Percentiles rank a stretch among this genome's conserved stretches.
Conservation (phyloP, 1,284 basidiomycete species). For the Naganishia albida region DNA sequence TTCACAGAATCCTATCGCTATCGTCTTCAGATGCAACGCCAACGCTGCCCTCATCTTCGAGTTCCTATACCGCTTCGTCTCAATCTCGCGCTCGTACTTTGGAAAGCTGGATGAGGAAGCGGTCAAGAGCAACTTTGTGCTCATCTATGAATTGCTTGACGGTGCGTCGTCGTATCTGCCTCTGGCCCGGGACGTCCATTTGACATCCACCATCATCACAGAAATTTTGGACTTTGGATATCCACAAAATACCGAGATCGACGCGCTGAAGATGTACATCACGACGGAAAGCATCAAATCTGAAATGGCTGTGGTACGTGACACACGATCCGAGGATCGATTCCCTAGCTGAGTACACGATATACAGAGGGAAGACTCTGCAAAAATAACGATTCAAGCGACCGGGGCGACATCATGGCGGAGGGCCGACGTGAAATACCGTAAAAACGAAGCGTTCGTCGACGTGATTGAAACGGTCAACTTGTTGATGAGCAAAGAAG, state of each 20-base stretch:
- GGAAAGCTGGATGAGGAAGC: conserved; percentile 97
- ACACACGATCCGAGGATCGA: not conserved
- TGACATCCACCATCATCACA: conserved; percentile 46
- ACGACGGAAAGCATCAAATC: conserved; percentile 96
- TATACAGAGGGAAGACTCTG: conserved; percentile 79
- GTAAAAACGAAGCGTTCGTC: conserved; percentile 98
- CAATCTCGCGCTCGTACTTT: conserved; percentile 91
- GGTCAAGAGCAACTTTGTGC: conserved; percentile 97
- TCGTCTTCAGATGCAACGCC: conserved; percentile 73
- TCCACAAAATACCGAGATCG: conserved; percentile 98
- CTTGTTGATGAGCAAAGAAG: conserved; percentile 92
- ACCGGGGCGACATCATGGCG: conserved; percentile 94
- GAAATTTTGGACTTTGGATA: conserved; percentile 99
- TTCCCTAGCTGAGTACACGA: conserved; percentile 22
- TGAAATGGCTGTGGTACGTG: conserved; percentile 69
- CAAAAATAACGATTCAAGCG: conserved; percentile 94
- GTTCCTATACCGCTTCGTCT: conserved; percentile 93
- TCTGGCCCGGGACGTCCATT: not conserved
- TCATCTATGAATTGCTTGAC: conserved; percentile 94
- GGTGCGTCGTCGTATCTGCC: conserved; percentile 60
- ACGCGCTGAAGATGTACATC: conserved; percentile 96
- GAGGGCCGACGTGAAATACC: conserved; percentile 89
- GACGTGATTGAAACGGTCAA: conserved; percentile 98
- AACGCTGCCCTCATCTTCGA: conserved; percentile 98
- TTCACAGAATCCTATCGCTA: not conserved